Evolutionary conservation across 2,329 filamentous ascomycete species (phyloP).

Genomic region (Tolypocladium cylindrosporum): DNA sequence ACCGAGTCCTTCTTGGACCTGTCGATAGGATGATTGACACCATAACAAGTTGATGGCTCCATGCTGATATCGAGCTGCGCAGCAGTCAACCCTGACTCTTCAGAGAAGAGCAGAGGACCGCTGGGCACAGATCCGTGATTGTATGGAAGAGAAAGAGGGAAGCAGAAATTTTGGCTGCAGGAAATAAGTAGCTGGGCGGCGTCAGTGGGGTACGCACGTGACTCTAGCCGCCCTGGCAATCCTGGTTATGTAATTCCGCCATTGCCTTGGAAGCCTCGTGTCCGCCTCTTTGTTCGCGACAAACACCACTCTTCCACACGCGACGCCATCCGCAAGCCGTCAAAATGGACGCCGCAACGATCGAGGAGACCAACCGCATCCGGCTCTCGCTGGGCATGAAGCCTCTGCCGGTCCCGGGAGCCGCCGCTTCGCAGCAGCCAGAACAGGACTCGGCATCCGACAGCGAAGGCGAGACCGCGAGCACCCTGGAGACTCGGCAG

Average conservation of each 20-base stretch:
- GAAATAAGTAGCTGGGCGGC: not conserved
- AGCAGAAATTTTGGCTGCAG: slow-evolving; percentile 7
- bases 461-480: slow-evolving; percentile 60
- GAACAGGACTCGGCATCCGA: slow-evolving; percentile 41
- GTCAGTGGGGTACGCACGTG: not conserved
- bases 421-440: slow-evolving; percentile 24
- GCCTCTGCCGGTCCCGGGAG: slow-evolving; percentile 74
- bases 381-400: slow-evolving; percentile 83
- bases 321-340: not conserved
- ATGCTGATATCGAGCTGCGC: slow-evolving; percentile 75
- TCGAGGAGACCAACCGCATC: slow-evolving; percentile 91
- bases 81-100: slow-evolving; percentile 61
- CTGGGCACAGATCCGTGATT: slow-evolving; percentile 77
- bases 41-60: slow-evolving; percentile 67
- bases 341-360: slow-evolving; percentile 57
- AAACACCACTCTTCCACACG: not conserved
- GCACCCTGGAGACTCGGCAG: slow-evolving; percentile 74
- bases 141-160: slow-evolving; percentile 24
- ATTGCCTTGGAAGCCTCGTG: not conserved
- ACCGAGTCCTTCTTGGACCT: slow-evolving; percentile 75
- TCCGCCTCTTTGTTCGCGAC: not conserved
- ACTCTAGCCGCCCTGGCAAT: not conserved
- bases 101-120: slow-evolving; percentile 49
- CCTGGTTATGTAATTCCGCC: not conserved
- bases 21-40: slow-evolving; percentile 90